phyloP scores from a whole-genome alignment of 108 stramenopile species.

The Stephanodiscus minutulus region DNA sequence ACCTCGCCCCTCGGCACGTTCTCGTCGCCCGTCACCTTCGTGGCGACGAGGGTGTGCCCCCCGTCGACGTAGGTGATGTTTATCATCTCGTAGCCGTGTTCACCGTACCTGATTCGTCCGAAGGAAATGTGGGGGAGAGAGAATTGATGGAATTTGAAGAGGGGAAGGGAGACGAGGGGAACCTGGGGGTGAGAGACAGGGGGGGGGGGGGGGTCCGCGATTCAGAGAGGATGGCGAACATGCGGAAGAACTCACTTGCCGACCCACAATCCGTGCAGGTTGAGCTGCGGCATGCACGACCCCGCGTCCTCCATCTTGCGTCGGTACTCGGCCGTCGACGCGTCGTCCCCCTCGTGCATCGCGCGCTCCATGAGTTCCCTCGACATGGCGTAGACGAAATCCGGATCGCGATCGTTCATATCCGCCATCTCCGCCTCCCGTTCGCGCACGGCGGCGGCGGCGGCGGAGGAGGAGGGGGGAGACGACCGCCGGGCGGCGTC shows the following conservation, averaged over 20 bases:
- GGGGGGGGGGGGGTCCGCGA: too few relatives aligned
- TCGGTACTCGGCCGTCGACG: conserved; percentile 31
- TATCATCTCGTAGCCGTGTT: conserved; percentile 83
- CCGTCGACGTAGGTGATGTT: conserved; percentile 81
- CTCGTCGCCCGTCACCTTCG: conserved; percentile 76
- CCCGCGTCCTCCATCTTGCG: conserved; percentile 55
- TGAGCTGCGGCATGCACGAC: conserved; percentile 62
- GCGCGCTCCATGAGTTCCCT: conserved; percentile 54
- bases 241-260: conserved; percentile 52
- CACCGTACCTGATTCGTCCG: conserved; percentile 65
- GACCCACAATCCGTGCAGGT: conserved; percentile 79
- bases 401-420: conserved; percentile 64
- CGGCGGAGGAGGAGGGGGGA: too few relatives aligned
- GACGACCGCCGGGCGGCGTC: too few relatives aligned
- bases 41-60: conserved; percentile 65
- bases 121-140: background rate
- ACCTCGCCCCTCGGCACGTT: conserved; percentile 73
- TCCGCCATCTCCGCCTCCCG: too few relatives aligned
- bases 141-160: background rate
- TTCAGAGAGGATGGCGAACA: background rate
- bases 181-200: too few relatives aligned
- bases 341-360: conserved; percentile 30
- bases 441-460: too few relatives aligned
- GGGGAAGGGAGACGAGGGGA: background rate
- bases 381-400: conserved; percentile 63